Conservation (phyloP, 495 filamentous ascomycete genomes). For the Penicillium chermesinum region DNA sequence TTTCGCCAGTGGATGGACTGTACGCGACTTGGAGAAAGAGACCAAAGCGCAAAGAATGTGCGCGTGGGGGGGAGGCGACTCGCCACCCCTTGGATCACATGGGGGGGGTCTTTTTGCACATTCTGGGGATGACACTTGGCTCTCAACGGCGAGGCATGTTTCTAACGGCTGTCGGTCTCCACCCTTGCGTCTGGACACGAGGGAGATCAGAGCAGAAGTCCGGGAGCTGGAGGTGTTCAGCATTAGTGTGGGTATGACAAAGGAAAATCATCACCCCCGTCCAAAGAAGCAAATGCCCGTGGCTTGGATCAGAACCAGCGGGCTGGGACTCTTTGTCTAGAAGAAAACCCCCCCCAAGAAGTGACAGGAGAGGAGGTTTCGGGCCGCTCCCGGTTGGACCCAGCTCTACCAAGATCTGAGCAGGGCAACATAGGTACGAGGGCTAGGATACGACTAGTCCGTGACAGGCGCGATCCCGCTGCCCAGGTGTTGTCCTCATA, state of each 20-base stretch:
- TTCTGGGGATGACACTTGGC: slow-evolving; percentile 22
- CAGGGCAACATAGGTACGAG: too few relatives aligned
- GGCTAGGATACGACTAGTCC: too few relatives aligned
- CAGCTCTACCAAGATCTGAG: background rate
- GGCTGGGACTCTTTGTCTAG: background rate
- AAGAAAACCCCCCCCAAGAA: slow-evolving; percentile 3
- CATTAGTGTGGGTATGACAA: background rate
- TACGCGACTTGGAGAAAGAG: background rate
- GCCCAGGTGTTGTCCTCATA: background rate
- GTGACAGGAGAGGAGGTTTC: slow-evolving; percentile 24
- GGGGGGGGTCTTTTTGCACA: background rate
- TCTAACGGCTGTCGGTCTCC: slow-evolving; percentile 11
- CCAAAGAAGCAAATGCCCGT: background rate
- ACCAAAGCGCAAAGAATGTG: slow-evolving; percentile 18
- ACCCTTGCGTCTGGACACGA: slow-evolving; percentile 19
- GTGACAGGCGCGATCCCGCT: too few relatives aligned
- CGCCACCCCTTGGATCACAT: background rate
- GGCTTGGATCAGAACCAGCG: slow-evolving; percentile 6
- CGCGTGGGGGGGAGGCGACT: slow-evolving; percentile 6
- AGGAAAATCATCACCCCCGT: background rate
- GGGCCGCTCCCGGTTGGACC: slow-evolving; percentile 24
- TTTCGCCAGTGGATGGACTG: background rate
- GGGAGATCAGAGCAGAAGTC: background rate
- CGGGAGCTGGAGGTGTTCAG: background rate
- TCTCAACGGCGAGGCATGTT: slow-evolving; percentile 22